These are phyloP conservation scores for Fagopyrum tataricum DNA, from an alignment of 148 eudicot genomes.

Conservation along the genomic window DNA sequence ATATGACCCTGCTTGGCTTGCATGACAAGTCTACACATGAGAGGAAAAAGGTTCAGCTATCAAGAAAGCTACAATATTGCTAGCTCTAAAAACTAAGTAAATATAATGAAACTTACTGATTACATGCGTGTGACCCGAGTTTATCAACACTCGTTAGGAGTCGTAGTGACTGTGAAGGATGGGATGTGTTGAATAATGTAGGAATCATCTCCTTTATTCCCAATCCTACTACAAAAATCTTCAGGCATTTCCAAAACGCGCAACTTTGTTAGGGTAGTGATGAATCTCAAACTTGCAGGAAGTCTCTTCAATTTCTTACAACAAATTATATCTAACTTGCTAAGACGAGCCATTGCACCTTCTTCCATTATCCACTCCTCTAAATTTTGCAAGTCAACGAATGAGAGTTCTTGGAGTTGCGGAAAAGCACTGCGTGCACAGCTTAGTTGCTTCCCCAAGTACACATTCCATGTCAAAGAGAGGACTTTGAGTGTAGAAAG, in stretches of 20 bases:
- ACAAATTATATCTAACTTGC: neutral
- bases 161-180: neutral
- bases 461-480: neutral
- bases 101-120: too few relatives aligned
- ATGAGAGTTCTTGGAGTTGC: neutral
- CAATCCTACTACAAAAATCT: neutral
- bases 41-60: too few relatives aligned
- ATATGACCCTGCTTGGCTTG: too few relatives aligned
- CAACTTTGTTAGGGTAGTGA: too few relatives aligned
- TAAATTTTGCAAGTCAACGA: too few relatives aligned
- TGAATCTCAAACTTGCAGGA: neutral
- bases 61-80: too few relatives aligned
- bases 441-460: neutral
- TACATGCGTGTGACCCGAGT: too few relatives aligned
- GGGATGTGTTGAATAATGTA: neutral
- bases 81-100: too few relatives aligned
- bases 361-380: neutral
- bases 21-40: too few relatives aligned
- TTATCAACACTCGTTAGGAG: too few relatives aligned
- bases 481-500: too few relatives aligned
- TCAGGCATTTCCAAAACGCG: too few relatives aligned
- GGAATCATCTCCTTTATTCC: neutral
- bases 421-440: neutral
- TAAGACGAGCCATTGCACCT: neutral
- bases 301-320: neutral